Evolutionary conservation across 257 asterid species (phyloP), one percentile per base, ranked within the genome.

Genomic region (Capsicum chinense): DNA sequence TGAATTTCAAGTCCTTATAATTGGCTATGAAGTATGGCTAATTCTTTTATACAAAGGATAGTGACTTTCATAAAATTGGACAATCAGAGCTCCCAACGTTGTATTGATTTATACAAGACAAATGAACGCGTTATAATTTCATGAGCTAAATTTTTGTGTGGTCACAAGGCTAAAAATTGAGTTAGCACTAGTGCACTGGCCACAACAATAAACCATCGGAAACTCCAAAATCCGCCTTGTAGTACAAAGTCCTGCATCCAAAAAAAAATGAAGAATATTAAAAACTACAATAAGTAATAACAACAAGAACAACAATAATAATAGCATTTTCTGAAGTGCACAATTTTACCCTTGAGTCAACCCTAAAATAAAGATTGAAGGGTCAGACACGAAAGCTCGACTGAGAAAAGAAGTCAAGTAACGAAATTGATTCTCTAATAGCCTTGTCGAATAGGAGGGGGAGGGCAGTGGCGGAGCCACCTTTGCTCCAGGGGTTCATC

Each of bases 91-190:
- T 76, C 47, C 47, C 63, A 7, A 63, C 1, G 19, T 35, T 12
- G 0, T 66, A 66, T 44, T 19, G 44, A n/a, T 67, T 48, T 11
- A 37, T 66, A 35, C 8, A 66, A 48, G 4, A 21, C 42, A 5
- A 39, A 63, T 1, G 1, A 42, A 0, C 3, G 0, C 2, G 8
- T 82, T 67, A 15, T 1, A 48, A 8, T 33, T 33, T 15, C 6
- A 67, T 26, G 42, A 74, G 60, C n/a, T 59, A 35, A 33, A 50
- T 14, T 50, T 47, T 3, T 6, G 9, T 12, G 11, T 26, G 47
- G 64, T 63, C 79, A 64, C 56, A 66, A 67, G 17, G n/a, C 42
- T 33, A 39, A 5, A 68, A 82, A 82, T 82, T 68, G 62, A 33
- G 16, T 14, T 56, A 82, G 39, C 48, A 78, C 42, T 78, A 56